Base-by-base conservation (phyloP, 2,329 filamentous ascomycete genomes). In the Fusarium virguliforme region DNA sequence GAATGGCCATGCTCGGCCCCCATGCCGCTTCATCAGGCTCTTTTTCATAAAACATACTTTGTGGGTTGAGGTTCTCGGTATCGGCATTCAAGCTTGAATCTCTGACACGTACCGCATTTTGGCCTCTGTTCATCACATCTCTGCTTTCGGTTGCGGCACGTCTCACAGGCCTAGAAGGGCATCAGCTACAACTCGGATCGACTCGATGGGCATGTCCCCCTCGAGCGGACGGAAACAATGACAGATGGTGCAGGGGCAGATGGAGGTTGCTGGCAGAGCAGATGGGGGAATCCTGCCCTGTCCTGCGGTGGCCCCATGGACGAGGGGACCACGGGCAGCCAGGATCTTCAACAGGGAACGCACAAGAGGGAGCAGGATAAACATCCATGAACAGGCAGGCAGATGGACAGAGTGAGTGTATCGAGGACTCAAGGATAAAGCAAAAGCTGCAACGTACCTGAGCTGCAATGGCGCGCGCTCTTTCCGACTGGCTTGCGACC, bases 101-200 rank as follows among this genome's bases (percentile, higher is more conserved):
- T 84, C 65, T 85, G 81, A 77, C 89, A 91, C 15, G 87, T 85
- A 62, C 86, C 82, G 76, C 89, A 91, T 78, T 87, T 89, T 18
- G 89, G 89, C 61, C 88, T 82, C 74, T 85, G 82, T 76, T 91
- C 89, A 76, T 90, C 88, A 79, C 89, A 91, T 81, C 86, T 89
- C 71, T 90, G 88, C 79, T 91, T 91, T 71, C 89, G 87, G 56
- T 78, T 80, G 54, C 88, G 85, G 77, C 88, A 90, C 32, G 84
- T 88, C 73, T 90, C 87, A 79, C 88, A 90, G 22, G 88, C 88
- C 82, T 85, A 54, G 24, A 15, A 13, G 10, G 10, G 13, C 48
- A 55, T 77, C 28, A 77, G 72, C 37, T 10, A 43, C 18, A 38
- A 5, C 35, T 38, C 35, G 8, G 26, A 26, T 26, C 22, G 34